Evolutionary conservation across 1,284 basidiomycete genomes (phyloP), one percentile per base, ranked within the genome.

Genomic region (Tranzscheliella williamsii): DNA sequence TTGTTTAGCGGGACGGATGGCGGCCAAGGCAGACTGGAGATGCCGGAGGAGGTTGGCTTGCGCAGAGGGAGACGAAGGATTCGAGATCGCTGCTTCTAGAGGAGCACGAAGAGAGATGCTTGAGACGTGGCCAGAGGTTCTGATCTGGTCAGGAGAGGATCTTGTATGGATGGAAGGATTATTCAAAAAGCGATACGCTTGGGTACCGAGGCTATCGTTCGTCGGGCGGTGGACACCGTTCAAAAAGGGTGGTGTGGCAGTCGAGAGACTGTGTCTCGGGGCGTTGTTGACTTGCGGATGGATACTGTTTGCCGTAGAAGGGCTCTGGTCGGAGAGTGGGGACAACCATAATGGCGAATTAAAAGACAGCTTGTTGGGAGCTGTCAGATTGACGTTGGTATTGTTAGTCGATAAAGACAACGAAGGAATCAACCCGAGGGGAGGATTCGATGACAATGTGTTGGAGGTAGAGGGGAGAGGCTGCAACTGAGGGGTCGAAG

Each of bases 351-450:
- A 53, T 57, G 60, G 53, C 53, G 34, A 31, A 22, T 9, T 43
- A 29, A 23, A 63, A 30, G 60, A 63, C 60, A 63, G 60, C 60
- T 55, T 53, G 39, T 26, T 38, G 32, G 35, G 24, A 52, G 60
- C 60, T 63, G 60, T 63, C 60, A 42, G 36, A 35, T 41, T 44
- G 45, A 53, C 26, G 43, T 38, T 40, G 26, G 31, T 40, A 22
- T 16, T 29, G 49, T 63, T 53, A 42, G 53, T 57, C 45, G 35
- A 34, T 53, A 53, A 46, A 63, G 53, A 57, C 60, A 63, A 63
- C 53, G 60, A 50, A 52, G 60, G 50, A 63, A 63, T 63, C 60
- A 53, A 63, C 60, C 60, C 60, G 53, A 42, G 32, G 36, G 61
- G 57, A 36, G 52, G 61, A 65, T 60, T 54, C 6, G 45, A 17